phyloP scores from a whole-genome alignment of 345 rosid species.

The Lepidium aucheri region DNA sequence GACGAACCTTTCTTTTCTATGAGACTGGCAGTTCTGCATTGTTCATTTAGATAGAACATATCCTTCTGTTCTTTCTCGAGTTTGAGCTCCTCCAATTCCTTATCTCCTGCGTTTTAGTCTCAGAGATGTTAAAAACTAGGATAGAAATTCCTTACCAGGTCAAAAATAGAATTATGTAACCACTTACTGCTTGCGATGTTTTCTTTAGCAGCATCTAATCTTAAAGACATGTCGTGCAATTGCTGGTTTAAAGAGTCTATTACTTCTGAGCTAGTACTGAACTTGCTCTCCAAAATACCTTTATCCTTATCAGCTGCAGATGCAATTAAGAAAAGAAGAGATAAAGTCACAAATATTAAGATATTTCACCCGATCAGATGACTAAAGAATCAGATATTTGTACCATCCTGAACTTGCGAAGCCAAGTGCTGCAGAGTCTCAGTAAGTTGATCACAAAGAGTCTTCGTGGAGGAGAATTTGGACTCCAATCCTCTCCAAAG shows the following conservation, averaged over 20 bases:
- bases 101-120: constrained; percentile 44
- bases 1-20: constrained; percentile 65
- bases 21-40: constrained; percentile 35
- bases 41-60: constrained; percentile 39
- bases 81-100: constrained; percentile 58
- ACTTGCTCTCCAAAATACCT: constrained; percentile 7
- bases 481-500: constrained; percentile 92
- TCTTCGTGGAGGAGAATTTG: constrained; percentile 77
- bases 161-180: not conserved
- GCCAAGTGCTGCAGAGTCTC: constrained; percentile 77
- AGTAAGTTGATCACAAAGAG: constrained; percentile 69
- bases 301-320: constrained; percentile 55
- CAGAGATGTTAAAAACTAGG: not conserved
- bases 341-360: not conserved
- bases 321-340: constrained; percentile 15
- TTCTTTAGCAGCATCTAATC: constrained; percentile 42
- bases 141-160: not conserved
- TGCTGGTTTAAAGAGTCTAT: constrained; percentile 23
- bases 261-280: constrained; percentile 14
- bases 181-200: constrained; percentile 48
- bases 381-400: not conserved
- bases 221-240: constrained; percentile 13
- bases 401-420: constrained; percentile 76
- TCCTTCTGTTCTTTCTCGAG: constrained; percentile 46
- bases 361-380: not conserved